Percentiles rank a stretch among this genome's conserved stretches.
phyloP scores from a whole-genome alignment of 352 stramenopile genomes.

The Pythium aristosporum region DNA sequence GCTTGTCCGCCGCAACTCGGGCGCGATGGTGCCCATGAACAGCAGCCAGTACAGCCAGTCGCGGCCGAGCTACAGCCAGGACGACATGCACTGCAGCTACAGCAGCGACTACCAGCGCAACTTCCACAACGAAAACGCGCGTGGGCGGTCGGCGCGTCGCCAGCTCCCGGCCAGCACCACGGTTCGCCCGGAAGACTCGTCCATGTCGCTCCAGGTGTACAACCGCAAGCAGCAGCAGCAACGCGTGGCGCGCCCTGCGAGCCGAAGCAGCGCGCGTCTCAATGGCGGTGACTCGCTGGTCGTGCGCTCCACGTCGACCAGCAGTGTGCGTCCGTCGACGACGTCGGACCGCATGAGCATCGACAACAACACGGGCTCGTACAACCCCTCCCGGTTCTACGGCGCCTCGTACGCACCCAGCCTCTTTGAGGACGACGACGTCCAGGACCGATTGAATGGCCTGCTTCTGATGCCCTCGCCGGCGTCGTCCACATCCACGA shows the following conservation, averaged over 20 bases:
- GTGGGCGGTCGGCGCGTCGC: conserved; percentile 1
- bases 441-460: conserved; percentile 56
- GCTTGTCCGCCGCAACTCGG: conserved; percentile 58
- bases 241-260: conserved; percentile 14
- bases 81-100: conserved; percentile 27
- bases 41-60: background rate
- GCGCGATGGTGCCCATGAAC: conserved; percentile 39
- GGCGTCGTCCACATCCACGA: conserved; percentile 61
- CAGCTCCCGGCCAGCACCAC: conserved; percentile 18
- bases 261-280: conserved; percentile 26
- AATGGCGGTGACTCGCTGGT: conserved; percentile 56
- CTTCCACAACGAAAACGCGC: conserved; percentile 4
- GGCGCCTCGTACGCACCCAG: conserved; percentile 51
- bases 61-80: conserved; percentile 20
- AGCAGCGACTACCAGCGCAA: conserved; percentile 11
- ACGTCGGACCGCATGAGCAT: conserved; percentile 68
- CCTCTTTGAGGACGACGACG: conserved; percentile 67
- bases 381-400: conserved; percentile 50
- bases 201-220: conserved; percentile 69
- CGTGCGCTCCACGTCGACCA: conserved; percentile 45
- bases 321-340: conserved; percentile 41
- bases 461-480: conserved; percentile 43
- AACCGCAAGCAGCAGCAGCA: conserved; percentile 27
- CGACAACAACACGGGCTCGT: conserved; percentile 71
- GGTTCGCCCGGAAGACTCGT: conserved; percentile 27